A percentile compares a stretch with the other conserved stretches of the same genome.
These are phyloP conservation scores for Ceratonia siliqua DNA, from an alignment of 306 rosid genomes.

Conservation along the genomic window DNA sequence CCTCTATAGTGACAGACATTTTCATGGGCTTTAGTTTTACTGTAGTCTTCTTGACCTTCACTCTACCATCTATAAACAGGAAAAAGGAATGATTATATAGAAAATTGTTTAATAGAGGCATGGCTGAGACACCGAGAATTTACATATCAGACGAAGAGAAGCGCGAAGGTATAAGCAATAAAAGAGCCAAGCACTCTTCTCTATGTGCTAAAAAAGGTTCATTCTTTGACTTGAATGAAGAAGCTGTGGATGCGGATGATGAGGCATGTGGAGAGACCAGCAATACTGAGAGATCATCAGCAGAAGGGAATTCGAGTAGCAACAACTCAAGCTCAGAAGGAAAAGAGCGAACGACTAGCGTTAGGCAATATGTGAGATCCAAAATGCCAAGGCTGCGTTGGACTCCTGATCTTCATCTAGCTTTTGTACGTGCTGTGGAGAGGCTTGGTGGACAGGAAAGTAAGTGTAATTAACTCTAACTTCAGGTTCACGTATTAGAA, in stretches of 20 bases:
- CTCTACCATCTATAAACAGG: slow-evolving; percentile 28
- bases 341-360: slow-evolving; percentile 43
- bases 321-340: slow-evolving; percentile 43
- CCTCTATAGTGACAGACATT: no score
- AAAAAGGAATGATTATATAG: background rate
- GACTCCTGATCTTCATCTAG: slow-evolving; percentile 88
- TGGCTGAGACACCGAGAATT: slow-evolving; percentile 46
- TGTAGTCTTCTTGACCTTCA: slow-evolving; percentile 11
- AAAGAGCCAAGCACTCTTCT: slow-evolving; percentile 17
- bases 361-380: slow-evolving; percentile 76
- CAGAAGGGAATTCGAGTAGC: slow-evolving; percentile 40
- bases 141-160: slow-evolving; percentile 36
- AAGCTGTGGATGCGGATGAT: slow-evolving; percentile 33
- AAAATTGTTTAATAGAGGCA: slow-evolving; percentile 1
- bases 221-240: slow-evolving; percentile 60
- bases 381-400: slow-evolving; percentile 94
- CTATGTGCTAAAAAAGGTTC: slow-evolving; percentile 42
- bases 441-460: slow-evolving; percentile 90
- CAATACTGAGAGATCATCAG: slow-evolving; percentile 22
- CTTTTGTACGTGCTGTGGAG: slow-evolving; percentile 84
- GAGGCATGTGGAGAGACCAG: background rate
- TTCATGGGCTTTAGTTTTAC: no score
- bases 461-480: slow-evolving; percentile 39
- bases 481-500: background rate
- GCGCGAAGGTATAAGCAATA: slow-evolving; percentile 21